These are phyloP conservation scores for Colletotrichum tropicale DNA, from an alignment of 2,329 filamentous ascomycete genomes.

Conservation along the genomic window DNA sequence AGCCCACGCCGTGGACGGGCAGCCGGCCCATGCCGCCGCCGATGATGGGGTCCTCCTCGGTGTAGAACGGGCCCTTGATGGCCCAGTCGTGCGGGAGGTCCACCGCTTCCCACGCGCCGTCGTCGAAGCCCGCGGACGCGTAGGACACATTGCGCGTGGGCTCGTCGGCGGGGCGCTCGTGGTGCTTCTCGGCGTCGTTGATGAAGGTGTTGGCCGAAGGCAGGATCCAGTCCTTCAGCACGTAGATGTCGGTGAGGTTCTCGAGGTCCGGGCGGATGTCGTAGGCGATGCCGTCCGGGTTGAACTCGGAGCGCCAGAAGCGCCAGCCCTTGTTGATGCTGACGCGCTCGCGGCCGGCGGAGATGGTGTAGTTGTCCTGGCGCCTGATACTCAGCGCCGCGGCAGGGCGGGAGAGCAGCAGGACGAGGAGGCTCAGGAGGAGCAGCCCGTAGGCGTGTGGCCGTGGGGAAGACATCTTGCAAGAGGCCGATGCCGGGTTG, in stretches of 20 bases:
- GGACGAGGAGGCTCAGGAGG: background rate
- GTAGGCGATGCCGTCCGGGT: slow-evolving; percentile 37
- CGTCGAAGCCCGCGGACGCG: slow-evolving; percentile 38
- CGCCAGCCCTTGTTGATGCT: slow-evolving; percentile 41
- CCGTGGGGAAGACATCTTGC: background rate
- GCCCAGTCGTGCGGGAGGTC: slow-evolving; percentile 55
- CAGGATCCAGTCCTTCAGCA: slow-evolving; percentile 45
- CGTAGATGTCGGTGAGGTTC: slow-evolving; percentile 11
- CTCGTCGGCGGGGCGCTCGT: slow-evolving; percentile 33
- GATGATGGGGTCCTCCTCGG: slow-evolving; percentile 34
- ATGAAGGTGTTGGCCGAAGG: slow-evolving; percentile 46
- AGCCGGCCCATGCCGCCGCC: slow-evolving; percentile 45
- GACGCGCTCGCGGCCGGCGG: slow-evolving; percentile 26
- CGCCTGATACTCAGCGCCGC: background rate
- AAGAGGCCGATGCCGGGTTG: background rate
- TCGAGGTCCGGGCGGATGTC: slow-evolving; percentile 25
- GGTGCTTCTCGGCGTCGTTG: slow-evolving; percentile 26
- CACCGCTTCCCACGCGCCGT: slow-evolving; percentile 44
- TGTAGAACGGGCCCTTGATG: slow-evolving; percentile 48
- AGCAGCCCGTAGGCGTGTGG: background rate
- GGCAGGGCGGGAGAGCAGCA: background rate
- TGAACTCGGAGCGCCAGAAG: slow-evolving; percentile 38
- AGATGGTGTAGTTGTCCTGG: background rate
- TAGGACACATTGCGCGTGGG: slow-evolving; percentile 34
- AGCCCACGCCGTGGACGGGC: slow-evolving; percentile 56